Conservation (phyloP, 139 green algal species). For the Prasinococcaceae sp. region DNA sequence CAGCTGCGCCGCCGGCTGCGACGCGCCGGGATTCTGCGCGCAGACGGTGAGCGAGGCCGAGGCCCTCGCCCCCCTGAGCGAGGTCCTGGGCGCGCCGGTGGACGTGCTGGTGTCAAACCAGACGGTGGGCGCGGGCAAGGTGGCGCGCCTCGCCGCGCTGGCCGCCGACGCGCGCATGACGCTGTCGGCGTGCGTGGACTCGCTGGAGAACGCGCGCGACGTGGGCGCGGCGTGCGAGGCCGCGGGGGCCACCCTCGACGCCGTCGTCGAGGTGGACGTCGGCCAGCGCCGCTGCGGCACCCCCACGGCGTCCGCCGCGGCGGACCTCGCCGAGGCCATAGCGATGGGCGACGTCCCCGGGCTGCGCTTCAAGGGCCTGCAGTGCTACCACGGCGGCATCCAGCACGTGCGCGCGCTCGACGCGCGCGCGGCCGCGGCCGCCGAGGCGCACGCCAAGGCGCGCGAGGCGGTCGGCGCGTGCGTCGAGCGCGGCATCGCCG, state of each 20-base stretch:
- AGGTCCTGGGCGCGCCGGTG: background rate
- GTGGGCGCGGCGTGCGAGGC: background rate
- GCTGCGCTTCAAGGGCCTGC: background rate
- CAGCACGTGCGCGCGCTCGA: background rate
- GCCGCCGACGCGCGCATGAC: background rate
- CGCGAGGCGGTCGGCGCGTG: background rate
- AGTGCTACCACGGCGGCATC: slow-evolving; percentile 3
- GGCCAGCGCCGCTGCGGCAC: background rate
- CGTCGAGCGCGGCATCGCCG: background rate
- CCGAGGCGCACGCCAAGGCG: background rate
- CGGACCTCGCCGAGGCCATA: background rate
- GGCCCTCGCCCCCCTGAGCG: background rate
- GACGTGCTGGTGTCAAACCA: slow-evolving; percentile 3
- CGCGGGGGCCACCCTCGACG: background rate
- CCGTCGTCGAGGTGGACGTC: slow-evolving; percentile 4
- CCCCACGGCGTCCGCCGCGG: background rate
- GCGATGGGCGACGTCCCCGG: background rate
- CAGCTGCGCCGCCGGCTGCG: too few relatives aligned
- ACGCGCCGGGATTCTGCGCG: background rate
- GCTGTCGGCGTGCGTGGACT: background rate
- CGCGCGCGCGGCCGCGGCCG: background rate
- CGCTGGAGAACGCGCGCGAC: background rate
- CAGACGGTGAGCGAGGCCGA: slow-evolving; percentile 1
- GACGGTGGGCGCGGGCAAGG: background rate
- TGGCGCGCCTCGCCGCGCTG: background rate